Percentiles rank a stretch among this genome's conserved stretches.
Evolutionary conservation across 495 filamentous ascomycete species (phyloP).

Genomic region (Jackrogersella minutella): DNA sequence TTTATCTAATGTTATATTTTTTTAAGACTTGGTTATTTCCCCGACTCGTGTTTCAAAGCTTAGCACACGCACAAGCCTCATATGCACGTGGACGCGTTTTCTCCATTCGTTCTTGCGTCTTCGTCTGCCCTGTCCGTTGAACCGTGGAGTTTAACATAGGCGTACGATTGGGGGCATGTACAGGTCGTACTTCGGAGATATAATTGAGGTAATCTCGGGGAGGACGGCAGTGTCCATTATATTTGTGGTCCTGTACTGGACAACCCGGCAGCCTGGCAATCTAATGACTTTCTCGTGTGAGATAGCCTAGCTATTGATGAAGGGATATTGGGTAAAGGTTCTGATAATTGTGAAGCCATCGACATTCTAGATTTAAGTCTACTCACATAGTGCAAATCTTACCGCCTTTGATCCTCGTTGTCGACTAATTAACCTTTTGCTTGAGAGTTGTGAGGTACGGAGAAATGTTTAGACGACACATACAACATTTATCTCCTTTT

Average conservation of each 20-base stretch:
- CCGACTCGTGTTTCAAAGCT: conserved; percentile 1
- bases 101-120: not conserved
- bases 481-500: too few relatives aligned
- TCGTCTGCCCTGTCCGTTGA: not conserved
- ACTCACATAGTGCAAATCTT: not conserved
- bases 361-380: not conserved
- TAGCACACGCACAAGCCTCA: conserved; percentile 3
- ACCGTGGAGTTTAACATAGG: too few relatives aligned
- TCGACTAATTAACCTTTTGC: too few relatives aligned
- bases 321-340: not conserved
- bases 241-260: not conserved
- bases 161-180: not conserved
- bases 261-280: not conserved
- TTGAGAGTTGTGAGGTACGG: too few relatives aligned
- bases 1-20: not conserved
- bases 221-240: not conserved
- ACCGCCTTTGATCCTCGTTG: too few relatives aligned
- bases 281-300: not conserved
- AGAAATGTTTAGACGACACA: too few relatives aligned
- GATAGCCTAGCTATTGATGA: not conserved
- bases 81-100: not conserved
- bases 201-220: not conserved
- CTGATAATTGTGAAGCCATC: too few relatives aligned
- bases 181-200: not conserved
- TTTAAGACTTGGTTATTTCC: conserved; percentile 8